Conservation (phyloP, 129 eudicot genomes). For the Flaveria trinervia region DNA sequence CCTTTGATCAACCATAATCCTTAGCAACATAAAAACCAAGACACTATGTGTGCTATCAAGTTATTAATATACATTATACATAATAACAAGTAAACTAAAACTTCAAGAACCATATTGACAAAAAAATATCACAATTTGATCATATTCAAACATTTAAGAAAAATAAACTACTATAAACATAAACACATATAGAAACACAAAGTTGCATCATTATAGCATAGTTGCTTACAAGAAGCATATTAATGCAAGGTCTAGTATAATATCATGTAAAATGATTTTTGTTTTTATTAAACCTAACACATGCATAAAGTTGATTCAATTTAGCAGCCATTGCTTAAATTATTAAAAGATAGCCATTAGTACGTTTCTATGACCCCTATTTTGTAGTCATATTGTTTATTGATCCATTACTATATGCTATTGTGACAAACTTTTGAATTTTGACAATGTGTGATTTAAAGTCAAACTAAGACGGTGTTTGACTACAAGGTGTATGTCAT, state of each 20-base stretch:
- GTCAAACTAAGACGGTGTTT: not conserved
- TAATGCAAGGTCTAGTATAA: not conserved
- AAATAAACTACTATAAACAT: not conserved
- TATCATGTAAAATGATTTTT: not conserved
- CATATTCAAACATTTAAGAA: not conserved
- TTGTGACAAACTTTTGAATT: not conserved
- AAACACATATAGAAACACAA: not conserved
- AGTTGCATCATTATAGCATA: not conserved
- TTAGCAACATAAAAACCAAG: not conserved
- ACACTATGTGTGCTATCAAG: not conserved
- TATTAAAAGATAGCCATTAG: not conserved
- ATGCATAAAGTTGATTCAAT: not conserved
- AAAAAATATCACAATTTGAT: too few relatives aligned
- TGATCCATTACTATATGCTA: not conserved
- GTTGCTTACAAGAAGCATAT: not conserved
- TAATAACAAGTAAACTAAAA: not conserved
- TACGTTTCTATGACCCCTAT: not conserved
- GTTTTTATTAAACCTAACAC: not conserved
- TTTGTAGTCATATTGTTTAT: constrained; percentile 1
- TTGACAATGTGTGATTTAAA: not conserved
- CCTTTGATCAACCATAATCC: too few relatives aligned
- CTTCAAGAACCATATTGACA: not conserved
- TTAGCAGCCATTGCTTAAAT: not conserved
- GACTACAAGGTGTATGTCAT: not conserved
- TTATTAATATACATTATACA: too few relatives aligned